Percentiles rank a stretch among this genome's conserved stretches.
Evolutionary conservation across 805 yeast species (phyloP).

Genomic region (Komagataella pastoris): DNA sequence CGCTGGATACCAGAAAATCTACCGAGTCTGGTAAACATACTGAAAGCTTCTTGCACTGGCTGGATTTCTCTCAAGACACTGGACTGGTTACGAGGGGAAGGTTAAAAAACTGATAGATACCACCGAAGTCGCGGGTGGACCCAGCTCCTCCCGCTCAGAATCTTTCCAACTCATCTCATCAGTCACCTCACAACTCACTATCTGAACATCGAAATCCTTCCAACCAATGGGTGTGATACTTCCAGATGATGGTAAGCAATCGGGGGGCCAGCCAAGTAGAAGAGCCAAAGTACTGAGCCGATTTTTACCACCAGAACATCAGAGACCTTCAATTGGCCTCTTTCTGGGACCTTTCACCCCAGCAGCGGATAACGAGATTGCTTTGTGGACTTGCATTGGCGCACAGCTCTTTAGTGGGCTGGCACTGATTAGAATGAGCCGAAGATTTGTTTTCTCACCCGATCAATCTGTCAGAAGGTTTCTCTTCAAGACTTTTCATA

Average conservation of each 20-base stretch:
- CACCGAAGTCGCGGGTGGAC: neutral
- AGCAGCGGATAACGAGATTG: constrained; percentile 1
- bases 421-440: constrained; percentile 5
- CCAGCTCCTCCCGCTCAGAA: neutral
- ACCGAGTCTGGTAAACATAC: neutral
- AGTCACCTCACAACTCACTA: neutral
- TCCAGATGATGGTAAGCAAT: neutral
- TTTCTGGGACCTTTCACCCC: constrained; percentile 2
- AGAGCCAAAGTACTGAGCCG: neutral
- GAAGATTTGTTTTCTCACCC: constrained; percentile 2
- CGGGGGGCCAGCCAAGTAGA: neutral
- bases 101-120: neutral
- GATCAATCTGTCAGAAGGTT: neutral
- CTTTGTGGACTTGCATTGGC: constrained; percentile 4
- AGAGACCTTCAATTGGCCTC: neutral
- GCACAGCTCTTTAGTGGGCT: constrained; percentile 7
- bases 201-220: neutral
- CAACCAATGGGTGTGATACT: neutral
- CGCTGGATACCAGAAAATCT: neutral
- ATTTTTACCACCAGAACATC: neutral
- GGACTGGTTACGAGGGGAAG: neutral
- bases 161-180: neutral
- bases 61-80: neutral
- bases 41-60: neutral
- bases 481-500: neutral